Percentiles rank a stretch among this genome's conserved stretches.
These are phyloP conservation scores for Cicer cuneatum DNA, from an alignment of 306 rosid genomes.

Conservation along the genomic window DNA sequence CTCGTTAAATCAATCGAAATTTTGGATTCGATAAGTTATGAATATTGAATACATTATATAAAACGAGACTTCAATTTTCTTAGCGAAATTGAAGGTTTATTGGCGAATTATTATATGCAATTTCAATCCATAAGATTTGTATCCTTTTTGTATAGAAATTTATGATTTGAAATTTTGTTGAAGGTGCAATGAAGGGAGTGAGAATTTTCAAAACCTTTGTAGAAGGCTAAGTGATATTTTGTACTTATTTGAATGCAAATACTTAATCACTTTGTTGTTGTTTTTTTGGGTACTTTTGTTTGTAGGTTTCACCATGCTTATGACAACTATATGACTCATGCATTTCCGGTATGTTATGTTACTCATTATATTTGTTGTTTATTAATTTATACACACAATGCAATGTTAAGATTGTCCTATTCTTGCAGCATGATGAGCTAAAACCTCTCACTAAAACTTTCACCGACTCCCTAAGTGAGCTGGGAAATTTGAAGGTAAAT, in stretches of 20 bases:
- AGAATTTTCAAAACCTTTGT: conserved; percentile 27
- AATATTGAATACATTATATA: background rate
- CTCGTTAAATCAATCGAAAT: conserved; percentile 3
- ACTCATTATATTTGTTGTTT: conserved; percentile 26
- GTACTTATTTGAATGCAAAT: conserved; percentile 21
- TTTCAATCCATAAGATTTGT: conserved; percentile 5
- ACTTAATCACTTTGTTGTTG: conserved; percentile 11
- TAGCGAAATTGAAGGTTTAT: conserved; percentile 6
- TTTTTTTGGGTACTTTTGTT: conserved; percentile 21
- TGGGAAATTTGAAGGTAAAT: conserved; percentile 86
- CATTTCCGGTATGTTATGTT: conserved; percentile 82
- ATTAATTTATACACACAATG: conserved; percentile 3
- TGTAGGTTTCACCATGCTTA: conserved; percentile 94
- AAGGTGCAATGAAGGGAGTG: conserved; percentile 1
- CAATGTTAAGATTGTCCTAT: conserved; percentile 35
- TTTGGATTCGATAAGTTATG: background rate
- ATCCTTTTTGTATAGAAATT: background rate
- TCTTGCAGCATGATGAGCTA: conserved; percentile 90
- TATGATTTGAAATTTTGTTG: background rate
- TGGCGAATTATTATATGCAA: conserved; percentile 18
- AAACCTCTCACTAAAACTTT: conserved; percentile 86
- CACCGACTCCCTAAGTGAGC: conserved; percentile 89
- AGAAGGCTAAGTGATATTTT: conserved; percentile 7
- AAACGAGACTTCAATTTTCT: background rate
- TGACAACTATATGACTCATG: conserved; percentile 88